Evolutionary conservation across 106 monocot genomes (phyloP), one percentile per base, ranked within the genome.

Genomic region (Dendrobium catenatum): DNA sequence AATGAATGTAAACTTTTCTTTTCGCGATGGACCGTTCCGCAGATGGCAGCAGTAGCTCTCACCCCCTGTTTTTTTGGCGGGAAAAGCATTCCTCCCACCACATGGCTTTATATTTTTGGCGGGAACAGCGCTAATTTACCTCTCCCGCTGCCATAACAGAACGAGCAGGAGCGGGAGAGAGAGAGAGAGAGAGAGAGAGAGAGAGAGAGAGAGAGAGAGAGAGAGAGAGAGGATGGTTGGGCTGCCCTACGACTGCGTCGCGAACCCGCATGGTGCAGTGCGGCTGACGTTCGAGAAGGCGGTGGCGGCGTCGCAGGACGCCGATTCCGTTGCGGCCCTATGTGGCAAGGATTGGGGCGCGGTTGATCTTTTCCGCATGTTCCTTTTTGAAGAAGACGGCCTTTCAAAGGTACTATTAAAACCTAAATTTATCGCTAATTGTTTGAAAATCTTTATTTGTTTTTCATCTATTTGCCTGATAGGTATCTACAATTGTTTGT

Each of bases 341-440:
- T 81, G 79, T 51, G 90, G 94, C n/a, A 94, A 87, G 76, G 98
- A 98, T 54, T 98, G 98, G 98, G 98, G 98, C 42, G 88, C 86
- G 31, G 79, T 81, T 77, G 93, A 93, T 24, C 84, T 98, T 58
- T 93, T 98, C 87, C 88, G 88, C 51, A 81, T 76, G 22, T 95
- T 90, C 55, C 92, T 98, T 78, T 93, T 95, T 78, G 89, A 92
- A 7, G 73, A 89, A 29, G 88, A 81, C 27, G 89, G 91, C 37
- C 83, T 95, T 26, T 83, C 89, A 2, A 86, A 87, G 95, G 98
- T 98, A 61, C 19, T 20, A 48, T 49, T 74, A 42, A 44, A n/a
- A 6, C 43, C n/a, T 44, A n/a, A 43, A 72, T 17, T 33, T 72
- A 72, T 72, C 4, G 10, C 15, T 37, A 16, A 17, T 33, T 72